Conservation (phyloP, 306 rosid genomes). For the Cucumis melo region DNA sequence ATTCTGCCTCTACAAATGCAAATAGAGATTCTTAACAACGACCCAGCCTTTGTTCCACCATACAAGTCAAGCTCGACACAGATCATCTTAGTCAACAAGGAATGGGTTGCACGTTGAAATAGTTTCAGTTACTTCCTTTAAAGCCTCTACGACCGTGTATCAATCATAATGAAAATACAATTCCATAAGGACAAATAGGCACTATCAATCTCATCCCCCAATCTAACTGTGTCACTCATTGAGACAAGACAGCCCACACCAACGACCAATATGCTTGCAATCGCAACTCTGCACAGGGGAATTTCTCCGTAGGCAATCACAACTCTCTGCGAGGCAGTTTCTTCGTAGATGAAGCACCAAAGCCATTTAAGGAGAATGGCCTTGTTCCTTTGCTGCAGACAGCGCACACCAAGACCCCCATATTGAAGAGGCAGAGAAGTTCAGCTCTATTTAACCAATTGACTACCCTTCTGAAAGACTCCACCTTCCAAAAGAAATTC, state of each 20-base stretch:
- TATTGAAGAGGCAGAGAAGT: neutral
- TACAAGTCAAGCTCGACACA: neutral
- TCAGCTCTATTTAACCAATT: neutral
- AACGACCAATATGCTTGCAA: too few species aligned
- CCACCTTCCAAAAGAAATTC: neutral
- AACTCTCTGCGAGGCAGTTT: too few species aligned
- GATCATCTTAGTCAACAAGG: neutral
- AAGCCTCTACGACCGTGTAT: neutral
- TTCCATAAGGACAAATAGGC: too few species aligned
- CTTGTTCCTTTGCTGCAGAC: too few species aligned
- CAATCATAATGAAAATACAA: neutral
- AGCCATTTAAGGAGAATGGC: too few species aligned
- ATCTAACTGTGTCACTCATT: too few species aligned
- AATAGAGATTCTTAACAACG: neutral
- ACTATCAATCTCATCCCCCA: too few species aligned
- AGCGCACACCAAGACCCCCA: too few species aligned
- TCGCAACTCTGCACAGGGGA: too few species aligned
- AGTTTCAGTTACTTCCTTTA: neutral
- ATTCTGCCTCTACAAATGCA: neutral
- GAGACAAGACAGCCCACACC: too few species aligned
- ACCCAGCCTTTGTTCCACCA: neutral
- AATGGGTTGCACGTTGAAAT: neutral
- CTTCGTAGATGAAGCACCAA: too few species aligned
- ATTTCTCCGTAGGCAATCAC: too few species aligned
- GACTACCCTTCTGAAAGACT: neutral